These are phyloP conservation scores for Phaeodactylum tricornutum DNA, from an alignment of 108 stramenopile species.

Conservation along the genomic window DNA sequence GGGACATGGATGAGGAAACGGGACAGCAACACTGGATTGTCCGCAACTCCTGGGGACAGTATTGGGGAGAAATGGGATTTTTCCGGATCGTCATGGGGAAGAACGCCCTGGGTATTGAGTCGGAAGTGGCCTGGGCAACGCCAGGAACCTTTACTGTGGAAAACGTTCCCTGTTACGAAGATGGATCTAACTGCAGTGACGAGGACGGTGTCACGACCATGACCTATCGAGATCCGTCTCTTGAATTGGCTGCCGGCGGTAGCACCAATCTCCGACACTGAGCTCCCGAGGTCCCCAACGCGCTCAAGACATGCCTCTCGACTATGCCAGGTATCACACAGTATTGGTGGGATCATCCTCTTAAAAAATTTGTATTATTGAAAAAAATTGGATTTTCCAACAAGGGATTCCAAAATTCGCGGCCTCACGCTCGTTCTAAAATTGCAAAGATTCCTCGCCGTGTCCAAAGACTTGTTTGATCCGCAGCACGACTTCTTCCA, in stretches of 20 bases:
- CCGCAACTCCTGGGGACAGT: conserved; percentile 41
- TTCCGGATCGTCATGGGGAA: conserved; percentile 52
- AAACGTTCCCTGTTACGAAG: conserved; percentile 47
- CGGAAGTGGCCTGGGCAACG: conserved; percentile 70
- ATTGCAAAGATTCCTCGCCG: no score
- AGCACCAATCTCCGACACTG: no score
- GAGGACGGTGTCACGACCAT: neutral
- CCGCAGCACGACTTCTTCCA: conserved; percentile 8
- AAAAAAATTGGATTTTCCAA: no score
- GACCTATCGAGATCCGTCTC: conserved; percentile 27
- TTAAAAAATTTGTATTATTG: no score
- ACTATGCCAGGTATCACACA: no score
- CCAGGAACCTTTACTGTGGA: conserved; percentile 46
- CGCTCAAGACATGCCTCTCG: no score
- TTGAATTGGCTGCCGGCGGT: neutral
- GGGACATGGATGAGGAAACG: conserved; percentile 52
- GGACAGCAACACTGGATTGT: conserved; percentile 79
- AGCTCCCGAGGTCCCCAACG: no score
- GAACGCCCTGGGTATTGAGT: conserved; percentile 81
- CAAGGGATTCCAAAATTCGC: no score
- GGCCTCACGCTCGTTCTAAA: no score
- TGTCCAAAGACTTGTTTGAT: neutral
- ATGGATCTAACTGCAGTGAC: conserved; percentile 34
- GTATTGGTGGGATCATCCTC: no score
- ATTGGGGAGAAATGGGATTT: conserved; percentile 60